A percentile compares a stretch with the other conserved stretches of the same genome.
Evolutionary conservation across 768 basidiomycete genomes (phyloP).

Genomic region (Pisolithus marmoratus): DNA sequence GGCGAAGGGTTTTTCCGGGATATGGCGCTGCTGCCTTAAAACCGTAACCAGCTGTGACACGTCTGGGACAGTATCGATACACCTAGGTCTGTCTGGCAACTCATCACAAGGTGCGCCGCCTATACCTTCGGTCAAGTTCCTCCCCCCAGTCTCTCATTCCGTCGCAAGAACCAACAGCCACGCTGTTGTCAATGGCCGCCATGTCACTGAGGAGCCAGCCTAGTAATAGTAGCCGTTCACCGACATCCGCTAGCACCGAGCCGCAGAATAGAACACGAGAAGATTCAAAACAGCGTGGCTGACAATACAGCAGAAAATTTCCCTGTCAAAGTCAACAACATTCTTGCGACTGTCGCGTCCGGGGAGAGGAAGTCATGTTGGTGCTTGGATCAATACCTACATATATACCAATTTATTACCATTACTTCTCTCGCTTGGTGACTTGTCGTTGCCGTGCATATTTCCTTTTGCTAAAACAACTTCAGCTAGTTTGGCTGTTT

Average conservation of each 20-base stretch:
- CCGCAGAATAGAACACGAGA: slow-evolving; percentile 50
- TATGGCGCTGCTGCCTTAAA: slow-evolving; percentile 16
- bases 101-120: slow-evolving; percentile 46
- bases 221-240: slow-evolving; percentile 38
- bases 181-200: slow-evolving; percentile 41
- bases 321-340: neutral
- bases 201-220: slow-evolving; percentile 53
- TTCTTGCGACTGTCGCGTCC: slow-evolving; percentile 17
- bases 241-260: slow-evolving; percentile 43
- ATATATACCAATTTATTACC: too few relatives aligned
- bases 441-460: neutral
- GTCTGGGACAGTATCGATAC: slow-evolving; percentile 40
- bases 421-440: too few relatives aligned
- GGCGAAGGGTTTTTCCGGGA: slow-evolving; percentile 17
- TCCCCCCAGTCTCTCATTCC: slow-evolving; percentile 34
- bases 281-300: too few relatives aligned
- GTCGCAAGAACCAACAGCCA: slow-evolving; percentile 40
- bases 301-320: slow-evolving; percentile 32
- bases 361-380: neutral
- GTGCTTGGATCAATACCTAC: too few relatives aligned
- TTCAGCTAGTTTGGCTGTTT: slow-evolving; percentile 28
- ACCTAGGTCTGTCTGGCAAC: slow-evolving; percentile 34
- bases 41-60: slow-evolving; percentile 33
- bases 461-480: slow-evolving; percentile 11
- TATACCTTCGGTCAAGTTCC: slow-evolving; percentile 40